Evolutionary conservation across 2,329 filamentous ascomycete species (phyloP), one percentile per base, ranked within the genome.

Genomic region (Sporothrix globosa): DNA sequence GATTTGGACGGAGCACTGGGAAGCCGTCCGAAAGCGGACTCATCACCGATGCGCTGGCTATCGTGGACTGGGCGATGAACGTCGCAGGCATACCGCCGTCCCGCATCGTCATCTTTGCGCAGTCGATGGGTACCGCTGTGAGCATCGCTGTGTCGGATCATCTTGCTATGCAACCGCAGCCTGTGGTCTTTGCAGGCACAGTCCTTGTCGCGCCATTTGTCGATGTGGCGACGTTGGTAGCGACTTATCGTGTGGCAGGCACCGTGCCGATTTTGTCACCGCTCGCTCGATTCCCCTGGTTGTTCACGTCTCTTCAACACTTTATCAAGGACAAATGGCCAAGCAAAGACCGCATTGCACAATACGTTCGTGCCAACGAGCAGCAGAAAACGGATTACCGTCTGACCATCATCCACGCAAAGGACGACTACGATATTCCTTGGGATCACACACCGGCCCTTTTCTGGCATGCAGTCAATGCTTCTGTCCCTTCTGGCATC

Each of bases 201-300:
- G 81, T 90, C 2, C 77, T 90, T 2, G 82, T 86, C 2, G 87
- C 86, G 0, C 82, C 87, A 0, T 89, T 90, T 72, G 81, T 83
- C 0, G 84, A 89, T 71, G 82, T 87, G 0, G 81, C 82, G 27
- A 82, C 81, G 0, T 76, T 90, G 17, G 84, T 85, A 0, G 81
- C 83, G 1, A 89, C 86, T 0, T 90, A 90, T 75, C 82, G 84
- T 3, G 78, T 90, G 4, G 87, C 82, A 0, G 86, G 86, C 1
- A 82, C 79, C 0, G 78, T 89, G 7, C 87, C 86, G 0, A 76
- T 89, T 0, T 78, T 89, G 0, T 82, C 81, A 0, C 87, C 86
- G 0, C 70, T 89, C 1, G 81, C 82, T 0, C 77, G 77, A 5
- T 83, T 87, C 60, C 84, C 86, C 0, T 71, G 76, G 1, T 74